phyloP scores from a whole-genome alignment of 2,329 filamentous ascomycete species.

The Pseudovirgaria hyperparasitica region DNA sequence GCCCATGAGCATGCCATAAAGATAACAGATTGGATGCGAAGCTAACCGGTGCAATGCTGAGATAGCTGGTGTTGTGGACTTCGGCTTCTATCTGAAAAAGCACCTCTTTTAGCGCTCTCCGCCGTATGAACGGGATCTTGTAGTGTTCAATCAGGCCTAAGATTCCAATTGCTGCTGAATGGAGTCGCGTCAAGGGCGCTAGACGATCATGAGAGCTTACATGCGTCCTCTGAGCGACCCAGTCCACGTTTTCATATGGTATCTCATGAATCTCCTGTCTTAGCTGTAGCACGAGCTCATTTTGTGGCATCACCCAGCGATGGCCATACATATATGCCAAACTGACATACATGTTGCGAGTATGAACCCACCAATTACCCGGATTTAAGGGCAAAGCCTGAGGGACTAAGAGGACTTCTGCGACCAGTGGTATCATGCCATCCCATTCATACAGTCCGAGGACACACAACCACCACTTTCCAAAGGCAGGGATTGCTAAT shows the following conservation, averaged over 20 bases:
- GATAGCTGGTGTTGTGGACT: conserved; percentile 3
- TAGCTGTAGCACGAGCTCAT: not conserved
- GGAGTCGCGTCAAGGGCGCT: too few species aligned
- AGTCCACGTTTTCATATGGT: too few species aligned
- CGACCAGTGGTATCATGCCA: not conserved
- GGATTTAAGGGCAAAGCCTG: not conserved
- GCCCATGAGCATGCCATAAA: conserved; percentile 1
- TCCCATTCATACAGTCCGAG: conserved; percentile 1
- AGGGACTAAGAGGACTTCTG: not conserved
- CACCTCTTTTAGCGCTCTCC: not conserved
- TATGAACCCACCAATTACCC: not conserved
- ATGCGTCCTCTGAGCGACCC: too few species aligned
- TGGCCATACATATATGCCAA: not conserved
- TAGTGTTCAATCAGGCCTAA: too few species aligned
- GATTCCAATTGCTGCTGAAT: too few species aligned
- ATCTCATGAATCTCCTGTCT: too few species aligned
- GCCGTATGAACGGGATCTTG: not conserved
- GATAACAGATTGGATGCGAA: conserved; percentile 2
- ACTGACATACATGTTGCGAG: not conserved
- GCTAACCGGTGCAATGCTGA: conserved; percentile 1
- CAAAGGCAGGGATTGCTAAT: not conserved
- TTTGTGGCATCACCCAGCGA: not conserved
- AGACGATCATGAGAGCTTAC: not conserved
- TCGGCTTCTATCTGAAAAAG: conserved; percentile 2
- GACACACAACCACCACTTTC: not conserved